Base-by-base conservation (phyloP, 805 yeast genomes). In the Schizosaccharomyces cryophilus region DNA sequence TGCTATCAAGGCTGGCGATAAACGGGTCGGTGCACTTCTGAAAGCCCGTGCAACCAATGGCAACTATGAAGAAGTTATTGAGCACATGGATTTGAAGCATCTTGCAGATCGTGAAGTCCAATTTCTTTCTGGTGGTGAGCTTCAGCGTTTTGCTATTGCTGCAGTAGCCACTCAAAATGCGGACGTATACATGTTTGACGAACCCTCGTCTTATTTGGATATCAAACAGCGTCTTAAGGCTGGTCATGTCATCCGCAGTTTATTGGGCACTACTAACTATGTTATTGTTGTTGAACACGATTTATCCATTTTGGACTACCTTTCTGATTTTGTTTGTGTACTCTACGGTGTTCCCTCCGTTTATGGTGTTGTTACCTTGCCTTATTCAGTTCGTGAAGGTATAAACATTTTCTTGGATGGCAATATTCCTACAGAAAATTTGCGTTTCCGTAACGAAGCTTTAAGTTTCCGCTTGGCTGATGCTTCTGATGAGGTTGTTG, bases 211-310 rank as follows among this genome's bases (percentile, higher is more conserved):
- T 11, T 93, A 93, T 75, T 77, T 93, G 73, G 98, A 93, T 79
- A 97, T 93, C 66, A 93, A 93, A 75, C 98, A 93, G 76, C 90
- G 98, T 81, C 80, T 93, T 73, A 85, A 93, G 68, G 98, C 99
- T 62, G 99, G 98, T 63, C 82, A 81, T 72, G 84, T 87, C 70
- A 93, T 93, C 67, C 84, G 99, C 74, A 82, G 93, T 21, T 75
- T 93, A 66, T 77, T 93, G 68, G 77, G 74, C 62, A 80, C 90
- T 58, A 77, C 79, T 35, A 68, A 70, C 62, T 93, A 90, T 69
- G 93, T 93, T 66, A 93, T 93, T 69, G 89, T 90, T 72, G 99
- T 93, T 64, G 99, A 93, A 79, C 99, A 93, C 78, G 99, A 93
- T 80, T 79, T 93, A 74, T 89, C 96, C 3, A 98, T 93, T 31